Base-by-base conservation (phyloP, 2,329 filamentous ascomycete genomes). In the Fusarium metavorans region DNA sequence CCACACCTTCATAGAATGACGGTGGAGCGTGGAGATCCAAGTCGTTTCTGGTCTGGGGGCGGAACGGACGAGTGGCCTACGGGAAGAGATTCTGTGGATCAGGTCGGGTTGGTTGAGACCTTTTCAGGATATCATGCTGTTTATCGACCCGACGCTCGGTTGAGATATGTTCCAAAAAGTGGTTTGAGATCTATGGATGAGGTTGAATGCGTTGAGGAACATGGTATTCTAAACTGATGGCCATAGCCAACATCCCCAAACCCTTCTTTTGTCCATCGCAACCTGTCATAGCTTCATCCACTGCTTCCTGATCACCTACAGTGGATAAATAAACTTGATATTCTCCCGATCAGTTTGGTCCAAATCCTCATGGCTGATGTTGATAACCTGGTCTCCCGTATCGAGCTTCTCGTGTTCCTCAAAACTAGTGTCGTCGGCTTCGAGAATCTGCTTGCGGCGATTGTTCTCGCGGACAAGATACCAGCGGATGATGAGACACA, bases 401-500 rank as follows among this genome's bases (percentile, higher is more conserved):
- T 62, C 59, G 11, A 50, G 41, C 9, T 34, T 41, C 6, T 62
- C 41, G 0, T 34, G 35, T n/a, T 62, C 59, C 1, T 48, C 41
- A 6, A 14, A 16, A n/a, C 20, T 35, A 2, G 39, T 41, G 35
- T 58, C 59, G 7, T 62, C 41, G 14, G 39, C 59, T 18, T 62
- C 59, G 16, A 50, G 39, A 14, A 50, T 32, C 14, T 48, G 39
- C 16, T 35, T n/a, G 18, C 41, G 59, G 6, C 41, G 39, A 2
- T 62, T 62, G 41, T 62, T 62, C 41, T 50, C 59, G 6, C 59
- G 59, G 30, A 48, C 30, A 3, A 62, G 41, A 27, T 62, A 62
- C 39, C 39, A 62, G 2, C 59, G 59, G 8, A 62, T 62, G n/a
- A 48, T 35, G 27, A 62, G 59, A 48, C 59, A 62, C 59, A 62